These are phyloP conservation scores for Hyaloperonospora arabidopsidis DNA, from an alignment of 352 stramenopile genomes.

Conservation along the genomic window DNA sequence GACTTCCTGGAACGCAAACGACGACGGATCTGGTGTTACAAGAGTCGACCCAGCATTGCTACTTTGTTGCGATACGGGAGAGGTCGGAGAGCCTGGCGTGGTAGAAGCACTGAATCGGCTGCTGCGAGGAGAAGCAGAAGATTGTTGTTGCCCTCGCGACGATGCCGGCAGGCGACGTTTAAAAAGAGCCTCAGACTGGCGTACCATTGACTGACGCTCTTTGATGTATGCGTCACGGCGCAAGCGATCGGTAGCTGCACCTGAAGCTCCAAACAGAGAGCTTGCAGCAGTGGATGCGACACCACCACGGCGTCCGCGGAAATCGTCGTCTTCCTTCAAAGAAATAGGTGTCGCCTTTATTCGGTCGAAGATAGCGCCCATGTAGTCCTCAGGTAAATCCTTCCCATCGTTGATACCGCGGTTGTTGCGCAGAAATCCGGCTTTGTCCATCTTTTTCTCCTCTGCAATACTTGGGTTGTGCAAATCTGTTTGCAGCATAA, in stretches of 20 bases:
- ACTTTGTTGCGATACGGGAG: constrained; percentile 12
- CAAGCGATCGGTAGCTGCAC: constrained; percentile 50
- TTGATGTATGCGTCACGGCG: constrained; percentile 79
- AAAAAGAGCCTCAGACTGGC: constrained; percentile 69
- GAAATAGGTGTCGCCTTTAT: constrained; percentile 94
- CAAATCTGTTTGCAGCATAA: constrained; percentile 90
- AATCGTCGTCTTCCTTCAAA: constrained; percentile 94
- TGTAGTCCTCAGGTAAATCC: constrained; percentile 91
- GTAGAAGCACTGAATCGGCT: constrained; percentile 4
- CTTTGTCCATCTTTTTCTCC: constrained; percentile 95
- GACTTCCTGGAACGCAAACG: constrained; percentile 52
- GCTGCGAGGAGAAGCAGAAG: constrained; percentile 18
- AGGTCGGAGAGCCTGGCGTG: constrained; percentile 1
- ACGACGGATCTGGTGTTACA: constrained; percentile 21
- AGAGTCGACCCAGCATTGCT: constrained; percentile 13
- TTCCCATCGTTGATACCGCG: constrained; percentile 94
- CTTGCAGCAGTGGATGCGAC: constrained; percentile 25
- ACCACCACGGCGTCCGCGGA: constrained; percentile 31
- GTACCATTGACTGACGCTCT: constrained; percentile 77
- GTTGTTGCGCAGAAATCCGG: constrained; percentile 96
- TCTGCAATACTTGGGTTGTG: constrained; percentile 98
- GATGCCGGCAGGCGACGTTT: constrained; percentile 47
- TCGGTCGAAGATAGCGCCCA: constrained; percentile 92
- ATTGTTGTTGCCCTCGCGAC: constrained; percentile 17
- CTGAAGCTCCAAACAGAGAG: constrained; percentile 58